Conservation (phyloP, 192 early-diverging fungal species). For the Coemansia sp. region DNA sequence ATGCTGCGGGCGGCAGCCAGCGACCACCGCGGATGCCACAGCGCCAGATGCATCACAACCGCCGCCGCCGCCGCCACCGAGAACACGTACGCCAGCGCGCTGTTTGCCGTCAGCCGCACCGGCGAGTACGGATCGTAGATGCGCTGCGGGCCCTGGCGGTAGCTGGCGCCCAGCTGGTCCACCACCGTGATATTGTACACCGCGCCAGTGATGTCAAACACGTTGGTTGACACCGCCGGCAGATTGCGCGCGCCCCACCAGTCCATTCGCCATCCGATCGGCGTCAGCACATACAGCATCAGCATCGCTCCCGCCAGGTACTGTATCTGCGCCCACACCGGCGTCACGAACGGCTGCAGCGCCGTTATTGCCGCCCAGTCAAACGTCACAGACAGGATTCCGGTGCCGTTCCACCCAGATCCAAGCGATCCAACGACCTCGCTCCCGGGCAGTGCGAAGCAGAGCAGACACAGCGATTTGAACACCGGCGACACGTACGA, state of each 20-base stretch:
- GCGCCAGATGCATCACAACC: conserved; percentile 33
- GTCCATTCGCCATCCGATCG: conserved; percentile 65
- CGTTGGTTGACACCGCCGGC: conserved; percentile 66
- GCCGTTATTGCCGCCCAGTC: conserved; percentile 69
- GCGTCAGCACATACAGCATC: conserved; percentile 73
- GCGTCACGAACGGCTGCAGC: conserved; percentile 67
- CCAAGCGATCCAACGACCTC: conserved; percentile 32
- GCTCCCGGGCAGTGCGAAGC: conserved; percentile 49
- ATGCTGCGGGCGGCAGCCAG: conserved; percentile 21
- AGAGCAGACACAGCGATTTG: conserved; percentile 66
- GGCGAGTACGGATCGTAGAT: conserved; percentile 48
- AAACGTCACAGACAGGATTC: conserved; percentile 67
- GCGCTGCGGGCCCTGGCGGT: conserved; percentile 5
- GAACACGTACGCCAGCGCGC: conserved; percentile 47
- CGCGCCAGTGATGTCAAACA: conserved; percentile 59
- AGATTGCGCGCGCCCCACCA: conserved; percentile 58
- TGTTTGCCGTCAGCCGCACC: conserved; percentile 46
- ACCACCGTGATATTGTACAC: conserved; percentile 61
- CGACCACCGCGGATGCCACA: conserved; percentile 48
- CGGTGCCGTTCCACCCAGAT: conserved; percentile 61
- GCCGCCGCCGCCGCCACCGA: conserved; percentile 48
- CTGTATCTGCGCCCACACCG: conserved; percentile 70
- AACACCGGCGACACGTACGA: conserved; percentile 67
- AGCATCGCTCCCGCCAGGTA: conserved; percentile 65
- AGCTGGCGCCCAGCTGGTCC: conserved; percentile 19